phyloP scores from a whole-genome alignment of 495 filamentous ascomycete species.

The Xylaria palmicola region DNA sequence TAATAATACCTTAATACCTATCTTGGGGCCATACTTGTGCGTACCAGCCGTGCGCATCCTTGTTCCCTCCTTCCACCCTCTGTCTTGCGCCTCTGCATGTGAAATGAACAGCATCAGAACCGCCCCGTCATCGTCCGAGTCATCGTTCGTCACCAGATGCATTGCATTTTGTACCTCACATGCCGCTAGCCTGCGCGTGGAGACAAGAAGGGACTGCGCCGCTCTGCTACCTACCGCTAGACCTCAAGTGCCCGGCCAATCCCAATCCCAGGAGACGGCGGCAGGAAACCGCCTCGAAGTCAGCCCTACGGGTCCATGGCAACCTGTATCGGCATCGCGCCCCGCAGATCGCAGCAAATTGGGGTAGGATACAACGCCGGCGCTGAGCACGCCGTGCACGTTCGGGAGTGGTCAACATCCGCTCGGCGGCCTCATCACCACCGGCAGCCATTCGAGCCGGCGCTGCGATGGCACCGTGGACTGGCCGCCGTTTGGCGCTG shows the following conservation, averaged over 20 bases:
- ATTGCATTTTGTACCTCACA: background rate
- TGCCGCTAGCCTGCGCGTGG: too few species aligned
- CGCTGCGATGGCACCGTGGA: background rate
- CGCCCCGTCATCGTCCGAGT: too few species aligned
- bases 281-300: slow-evolving; percentile 7
- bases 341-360: slow-evolving; percentile 2
- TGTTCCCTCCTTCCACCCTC: too few species aligned
- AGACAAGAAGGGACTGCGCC: slow-evolving; percentile 13
- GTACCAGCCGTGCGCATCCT: background rate
- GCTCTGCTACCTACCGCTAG: background rate
- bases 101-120: too few species aligned
- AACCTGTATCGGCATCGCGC: background rate
- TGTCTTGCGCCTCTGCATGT: too few species aligned
- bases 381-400: background rate
- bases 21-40: background rate
- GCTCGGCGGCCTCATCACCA: slow-evolving; percentile 7
- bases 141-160: slow-evolving; percentile 22
- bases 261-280: background rate
- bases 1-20: background rate
- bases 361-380: background rate
- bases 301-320: slow-evolving; percentile 5
- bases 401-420: slow-evolving; percentile 1
- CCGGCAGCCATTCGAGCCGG: background rate
- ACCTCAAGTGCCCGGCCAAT: background rate
- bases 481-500: background rate